phyloP scores from a whole-genome alignment of 805 yeast genomes.

The Maudiozyma bulderi region DNA sequence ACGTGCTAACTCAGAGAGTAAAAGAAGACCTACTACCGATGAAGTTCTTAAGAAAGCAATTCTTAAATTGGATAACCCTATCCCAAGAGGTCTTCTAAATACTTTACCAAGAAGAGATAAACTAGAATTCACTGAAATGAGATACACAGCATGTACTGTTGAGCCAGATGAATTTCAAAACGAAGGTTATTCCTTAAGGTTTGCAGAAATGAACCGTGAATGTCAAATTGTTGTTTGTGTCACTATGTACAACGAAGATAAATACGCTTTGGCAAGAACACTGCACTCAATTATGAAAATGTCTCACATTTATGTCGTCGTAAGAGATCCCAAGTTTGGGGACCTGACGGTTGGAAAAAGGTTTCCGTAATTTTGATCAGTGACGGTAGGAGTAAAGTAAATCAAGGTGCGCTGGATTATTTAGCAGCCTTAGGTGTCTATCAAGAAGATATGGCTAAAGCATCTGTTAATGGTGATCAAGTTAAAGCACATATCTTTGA shows the following conservation, averaged over 20 bases:
- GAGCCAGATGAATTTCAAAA: conserved; percentile 78
- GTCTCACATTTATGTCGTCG: conserved; percentile 80
- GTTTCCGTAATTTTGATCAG: conserved; percentile 85
- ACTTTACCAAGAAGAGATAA: conserved; percentile 80
- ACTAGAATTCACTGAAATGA: conserved; percentile 92
- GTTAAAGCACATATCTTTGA: conserved; percentile 94
- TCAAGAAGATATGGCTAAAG: conserved; percentile 95
- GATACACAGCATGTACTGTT: conserved; percentile 93
- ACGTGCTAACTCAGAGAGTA: conserved; percentile 57
- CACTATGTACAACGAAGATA: conserved; percentile 97
- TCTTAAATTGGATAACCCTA: conserved; percentile 84
- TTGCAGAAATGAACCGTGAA: conserved; percentile 79
- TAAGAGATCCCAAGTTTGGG: conserved; percentile 82
- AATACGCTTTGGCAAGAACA: conserved; percentile 79
- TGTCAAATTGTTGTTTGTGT: conserved; percentile 87
- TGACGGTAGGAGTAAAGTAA: conserved; percentile 88
- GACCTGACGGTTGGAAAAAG: conserved; percentile 93
- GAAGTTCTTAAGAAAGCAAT: conserved; percentile 45
- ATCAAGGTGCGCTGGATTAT: conserved; percentile 75
- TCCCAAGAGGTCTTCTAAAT: conserved; percentile 78
- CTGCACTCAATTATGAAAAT: conserved; percentile 91
- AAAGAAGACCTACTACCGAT: conserved; percentile 45
- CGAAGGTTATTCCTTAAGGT: conserved; percentile 77
- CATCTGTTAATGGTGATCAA: conserved; percentile 80
- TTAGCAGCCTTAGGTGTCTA: conserved; percentile 93